Evolutionary conservation across 192 early-diverging fungal genomes (phyloP), one percentile per base, ranked within the genome.

Genomic region (Paraglomus brasilianum): DNA sequence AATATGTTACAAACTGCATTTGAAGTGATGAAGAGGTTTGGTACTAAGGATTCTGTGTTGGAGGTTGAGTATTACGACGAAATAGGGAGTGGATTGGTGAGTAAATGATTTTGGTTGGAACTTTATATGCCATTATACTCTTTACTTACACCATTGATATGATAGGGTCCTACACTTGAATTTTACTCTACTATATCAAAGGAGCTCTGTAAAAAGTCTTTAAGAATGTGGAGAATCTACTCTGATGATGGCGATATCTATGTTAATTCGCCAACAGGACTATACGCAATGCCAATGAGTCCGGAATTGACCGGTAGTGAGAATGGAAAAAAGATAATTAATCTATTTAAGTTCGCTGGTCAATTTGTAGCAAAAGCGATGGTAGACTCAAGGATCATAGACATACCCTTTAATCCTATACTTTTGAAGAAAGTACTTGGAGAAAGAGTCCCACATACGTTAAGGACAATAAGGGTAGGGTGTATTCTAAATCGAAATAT

Each of bases 41-140:
- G 88, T 14, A 82, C 76, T 6, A 75, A 77, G 4, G 85, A 88
- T 38, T 74, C 89, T 7, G 77, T 91, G 52, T 76, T 98, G 24
- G 95, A 98, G 69, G 85, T 98, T n/a, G 93, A 98, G 74, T 98
- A 94, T 66, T 88, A 89, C 72, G 92, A 93, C 63, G 95, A 98
- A 57, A 94, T 91, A 22, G 95, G 95, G 10, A 92, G 92, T 8
- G 95, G 95, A 1, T 75, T 96, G 5, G 78, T 75, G 51, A 71
- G 75, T 21, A 73, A 71, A 4, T 38, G 30, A 3, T 30, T 30
- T 30, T 66, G 48, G n/a, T 30, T 30, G 30, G 30, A 30, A 30
- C n/a, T n/a, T n/a, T 30, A 30, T 3, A 30, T 3, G 30, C 30
- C 30, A 30, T 30, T 7, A 24, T 8, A 52, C 8, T 8, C 7